phyloP scores from a whole-genome alignment of 2,329 filamentous ascomycete genomes.

The Lecanicillium sp. region DNA sequence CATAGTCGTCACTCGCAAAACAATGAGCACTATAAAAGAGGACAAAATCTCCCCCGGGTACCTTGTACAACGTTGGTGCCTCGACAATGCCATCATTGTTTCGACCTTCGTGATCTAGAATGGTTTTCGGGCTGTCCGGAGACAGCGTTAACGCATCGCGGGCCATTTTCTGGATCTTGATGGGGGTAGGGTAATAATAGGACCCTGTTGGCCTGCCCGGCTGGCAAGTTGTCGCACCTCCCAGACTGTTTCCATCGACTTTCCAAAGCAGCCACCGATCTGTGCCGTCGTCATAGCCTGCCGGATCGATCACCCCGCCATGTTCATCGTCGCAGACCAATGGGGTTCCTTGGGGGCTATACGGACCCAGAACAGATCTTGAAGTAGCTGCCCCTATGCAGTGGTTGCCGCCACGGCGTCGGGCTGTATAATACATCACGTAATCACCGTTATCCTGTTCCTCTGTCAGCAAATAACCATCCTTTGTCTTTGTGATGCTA shows the following conservation, averaged over 20 bases:
- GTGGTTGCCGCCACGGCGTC: slow-evolving; percentile 3
- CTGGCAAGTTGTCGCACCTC: slow-evolving; percentile 9
- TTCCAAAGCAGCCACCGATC: slow-evolving; percentile 6
- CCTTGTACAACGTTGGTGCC: slow-evolving; percentile 7
- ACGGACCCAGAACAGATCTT: slow-evolving; percentile 4
- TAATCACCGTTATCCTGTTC: slow-evolving; percentile 4
- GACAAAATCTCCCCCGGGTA: slow-evolving; percentile 6
- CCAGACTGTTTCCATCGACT: slow-evolving; percentile 7
- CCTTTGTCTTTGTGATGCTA: neutral
- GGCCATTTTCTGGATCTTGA: slow-evolving; percentile 8
- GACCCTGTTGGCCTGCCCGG: neutral
- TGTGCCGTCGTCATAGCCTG: slow-evolving; percentile 4
- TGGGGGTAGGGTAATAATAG: slow-evolving; percentile 8
- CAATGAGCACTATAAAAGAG: slow-evolving; percentile 9
- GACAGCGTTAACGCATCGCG: slow-evolving; percentile 5
- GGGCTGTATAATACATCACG: slow-evolving; percentile 8
- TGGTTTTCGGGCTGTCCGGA: slow-evolving; percentile 3
- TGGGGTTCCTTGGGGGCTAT: slow-evolving; percentile 1
- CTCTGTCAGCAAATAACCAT: neutral
- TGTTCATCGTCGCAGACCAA: slow-evolving; percentile 4
- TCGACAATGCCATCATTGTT: slow-evolving; percentile 8
- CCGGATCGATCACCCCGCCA: slow-evolving; percentile 5
- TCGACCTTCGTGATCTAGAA: slow-evolving; percentile 5
- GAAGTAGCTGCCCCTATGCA: slow-evolving; percentile 9
- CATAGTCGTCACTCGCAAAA: slow-evolving; percentile 8